These are phyloP conservation scores for Diaporthe sp. DNA, from an alignment of 2,329 filamentous ascomycete species.

Conservation along the genomic window DNA sequence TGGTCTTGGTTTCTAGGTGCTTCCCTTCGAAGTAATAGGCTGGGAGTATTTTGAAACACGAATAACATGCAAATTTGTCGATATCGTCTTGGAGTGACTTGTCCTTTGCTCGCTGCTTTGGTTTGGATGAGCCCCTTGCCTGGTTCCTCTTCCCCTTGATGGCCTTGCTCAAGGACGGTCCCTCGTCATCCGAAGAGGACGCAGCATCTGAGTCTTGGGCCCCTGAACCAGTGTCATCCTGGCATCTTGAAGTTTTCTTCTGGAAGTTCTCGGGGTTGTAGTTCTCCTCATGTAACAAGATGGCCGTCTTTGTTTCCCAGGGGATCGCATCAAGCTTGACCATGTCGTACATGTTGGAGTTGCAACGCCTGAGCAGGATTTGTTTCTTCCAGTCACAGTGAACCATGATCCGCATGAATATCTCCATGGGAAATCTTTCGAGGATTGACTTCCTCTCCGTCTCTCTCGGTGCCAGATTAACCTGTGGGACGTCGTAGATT, in stretches of 20 bases:
- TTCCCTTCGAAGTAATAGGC: constrained; percentile 37
- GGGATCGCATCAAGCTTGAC: constrained; percentile 38
- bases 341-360: constrained; percentile 27
- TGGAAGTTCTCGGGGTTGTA: constrained; percentile 34
- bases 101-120: not conserved
- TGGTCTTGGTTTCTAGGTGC: constrained; percentile 30
- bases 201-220: constrained; percentile 1
- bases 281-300: constrained; percentile 35
- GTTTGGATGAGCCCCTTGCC: not conserved
- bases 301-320: constrained; percentile 36
- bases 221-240: not conserved
- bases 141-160: not conserved
- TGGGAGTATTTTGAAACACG: constrained; percentile 38
- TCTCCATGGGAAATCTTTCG: constrained; percentile 32
- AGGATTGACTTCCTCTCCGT: constrained; percentile 19
- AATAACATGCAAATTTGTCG: constrained; percentile 36
- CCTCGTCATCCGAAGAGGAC: not conserved
- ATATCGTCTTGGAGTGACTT: constrained; percentile 17
- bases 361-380: constrained; percentile 34
- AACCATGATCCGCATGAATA: constrained; percentile 42
- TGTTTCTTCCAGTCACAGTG: constrained; percentile 36
- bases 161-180: not conserved
- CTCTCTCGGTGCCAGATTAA: constrained; percentile 20
- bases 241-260: constrained; percentile 13
- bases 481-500: constrained; percentile 26